Evolutionary conservation across 306 rosid species (phyloP).

Genomic region (Heteromeles arbutifolia): DNA sequence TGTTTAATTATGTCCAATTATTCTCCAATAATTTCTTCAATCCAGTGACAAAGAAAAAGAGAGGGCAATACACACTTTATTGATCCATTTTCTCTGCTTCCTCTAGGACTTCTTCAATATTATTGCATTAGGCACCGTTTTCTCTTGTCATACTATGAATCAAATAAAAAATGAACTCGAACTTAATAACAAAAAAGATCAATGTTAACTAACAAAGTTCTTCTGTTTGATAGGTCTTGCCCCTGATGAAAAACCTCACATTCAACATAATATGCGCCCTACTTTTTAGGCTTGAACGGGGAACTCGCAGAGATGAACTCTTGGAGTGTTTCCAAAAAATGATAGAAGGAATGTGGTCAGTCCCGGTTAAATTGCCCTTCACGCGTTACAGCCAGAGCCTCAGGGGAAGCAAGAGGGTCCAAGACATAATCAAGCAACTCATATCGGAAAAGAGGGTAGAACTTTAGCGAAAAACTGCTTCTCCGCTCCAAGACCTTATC

Average conservation of each 20-base stretch:
- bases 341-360: slow-evolving; percentile 56
- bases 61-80: too few species aligned
- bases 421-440: slow-evolving; percentile 35
- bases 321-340: slow-evolving; percentile 34
- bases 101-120: too few species aligned
- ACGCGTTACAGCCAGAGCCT: slow-evolving; percentile 58
- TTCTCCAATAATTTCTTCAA: too few species aligned
- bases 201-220: not conserved
- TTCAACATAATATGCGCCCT: slow-evolving; percentile 66
- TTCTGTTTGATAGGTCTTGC: slow-evolving; percentile 40
- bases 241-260: slow-evolving; percentile 66
- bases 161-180: not conserved
- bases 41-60: too few species aligned
- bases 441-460: slow-evolving; percentile 36
- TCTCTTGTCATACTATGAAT: too few species aligned
- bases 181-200: not conserved
- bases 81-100: too few species aligned
- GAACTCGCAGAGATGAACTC: slow-evolving; percentile 43
- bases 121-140: too few species aligned
- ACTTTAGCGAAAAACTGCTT: slow-evolving; percentile 24
- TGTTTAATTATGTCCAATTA: too few species aligned
- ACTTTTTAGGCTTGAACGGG: slow-evolving; percentile 56
- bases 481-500: slow-evolving; percentile 53
- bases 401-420: slow-evolving; percentile 45
- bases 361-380: slow-evolving; percentile 65